Evolutionary conservation across 306 rosid species (phyloP).

Genomic region (Hylodesmum podocarpum): DNA sequence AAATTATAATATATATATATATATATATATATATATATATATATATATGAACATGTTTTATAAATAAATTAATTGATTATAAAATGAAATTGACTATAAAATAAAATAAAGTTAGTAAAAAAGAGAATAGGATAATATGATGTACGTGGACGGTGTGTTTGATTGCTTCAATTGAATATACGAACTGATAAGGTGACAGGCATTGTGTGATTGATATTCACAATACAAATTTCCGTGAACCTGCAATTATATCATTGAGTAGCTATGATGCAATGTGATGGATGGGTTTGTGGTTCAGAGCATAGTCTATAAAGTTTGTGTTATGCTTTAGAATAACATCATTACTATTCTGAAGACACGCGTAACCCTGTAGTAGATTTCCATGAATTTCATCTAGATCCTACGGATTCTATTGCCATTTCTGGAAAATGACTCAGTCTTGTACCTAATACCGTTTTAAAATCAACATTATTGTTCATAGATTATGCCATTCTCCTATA

Average conservation of each 20-base stretch:
- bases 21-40: too few species aligned
- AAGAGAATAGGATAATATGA: slow-evolving; percentile 25
- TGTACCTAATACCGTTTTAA: background rate
- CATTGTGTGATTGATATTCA: slow-evolving; percentile 16
- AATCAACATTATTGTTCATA: background rate
- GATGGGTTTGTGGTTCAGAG: slow-evolving; percentile 30
- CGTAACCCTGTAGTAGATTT: background rate
- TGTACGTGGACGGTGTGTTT: slow-evolving; percentile 12
- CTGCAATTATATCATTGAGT: slow-evolving; percentile 25
- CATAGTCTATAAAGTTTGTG: background rate
- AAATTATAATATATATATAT: too few species aligned
- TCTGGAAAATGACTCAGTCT: background rate
- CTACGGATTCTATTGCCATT: background rate
- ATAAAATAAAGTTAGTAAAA: too few species aligned
- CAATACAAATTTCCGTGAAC: background rate
- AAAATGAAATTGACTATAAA: too few species aligned
- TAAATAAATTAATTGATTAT: too few species aligned
- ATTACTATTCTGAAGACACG: background rate
- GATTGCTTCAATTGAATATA: background rate
- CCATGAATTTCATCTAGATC: background rate
- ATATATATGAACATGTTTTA: too few species aligned
- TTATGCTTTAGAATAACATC: background rate
- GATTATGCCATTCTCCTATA: background rate
- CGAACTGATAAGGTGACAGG: slow-evolving; percentile 10
- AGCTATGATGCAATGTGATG: background rate